Base-by-base conservation (phyloP, 2,329 filamentous ascomycete genomes). In the Bimuria novae-zelandiae region DNA sequence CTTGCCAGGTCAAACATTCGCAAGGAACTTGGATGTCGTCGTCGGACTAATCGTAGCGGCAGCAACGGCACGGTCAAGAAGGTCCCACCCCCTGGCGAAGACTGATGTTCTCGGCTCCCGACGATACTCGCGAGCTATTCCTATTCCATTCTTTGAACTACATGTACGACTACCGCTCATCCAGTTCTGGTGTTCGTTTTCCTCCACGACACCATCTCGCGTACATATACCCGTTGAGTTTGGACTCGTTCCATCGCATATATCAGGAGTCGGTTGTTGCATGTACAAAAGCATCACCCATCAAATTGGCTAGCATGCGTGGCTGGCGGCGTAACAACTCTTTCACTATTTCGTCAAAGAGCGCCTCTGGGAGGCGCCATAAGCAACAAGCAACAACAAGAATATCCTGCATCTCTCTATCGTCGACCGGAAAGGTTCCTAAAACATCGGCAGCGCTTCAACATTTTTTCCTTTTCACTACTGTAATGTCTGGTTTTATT, bases 31-130 rank as follows among this genome's bases (percentile, higher is more conserved):
- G 29, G 62, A 50, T 39, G 55, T 59, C 62, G 75, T 57, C 57
- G 76, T 61, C 62, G 77, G 71, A 74, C 75, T 32, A 73, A 70
- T 10, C 72, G 79, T 30, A 80, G 77, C 57, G 78, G 77, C 21
- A 80, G 78, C 62, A 79, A 76, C 57, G 77, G 78, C 27, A 80
- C 79, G 7, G 77, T 80, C 61, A 80, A 80, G 64, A 80, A 80
- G 61, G 68, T 79, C 12, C 68, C 70, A 25, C 64, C 69, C 43
- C 57, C 61, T 23, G 65, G 48, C 27, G 55, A 62, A 10, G 48
- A 62, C 16, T 52, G 46, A 10, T 46, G 57, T 22, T 56, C 51
- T 11, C 49, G 53, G 1, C 49, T 39, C 11, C 53, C 48, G 36
- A 36, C 52, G 16, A 16, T 36, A 36, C 29, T 49, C 22, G 41